Evolutionary conservation across 805 yeast species (phyloP), one percentile per base, ranked within the genome.

Genomic region (Aciculoconidium aculeatum): DNA sequence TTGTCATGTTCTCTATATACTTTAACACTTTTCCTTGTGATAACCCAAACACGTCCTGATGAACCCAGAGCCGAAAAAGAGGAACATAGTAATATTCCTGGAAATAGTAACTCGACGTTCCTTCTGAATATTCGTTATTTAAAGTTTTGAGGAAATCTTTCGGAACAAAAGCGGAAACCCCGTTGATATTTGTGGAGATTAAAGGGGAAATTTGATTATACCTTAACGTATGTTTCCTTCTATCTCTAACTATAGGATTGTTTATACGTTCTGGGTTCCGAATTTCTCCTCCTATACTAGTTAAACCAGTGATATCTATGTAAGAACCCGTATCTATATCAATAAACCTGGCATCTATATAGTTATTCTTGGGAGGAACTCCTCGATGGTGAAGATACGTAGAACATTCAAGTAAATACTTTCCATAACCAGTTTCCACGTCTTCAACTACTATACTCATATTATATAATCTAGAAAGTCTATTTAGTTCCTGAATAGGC

Each of bases 381-480:
- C 45, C 51, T 21, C 64, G 37, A 34, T 55, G 58, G 31, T 53
- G 57, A 18, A 56, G 36, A 35, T 46, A 58, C 1, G 58, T 49
- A 6, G 54, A 49, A 26, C 54, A 49, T 34, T 58, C 61, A 32
- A 57, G 38, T 17, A 57, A 48, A 30, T 41, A 57, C 23, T 36
- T 31, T 10, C 42, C 42, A 27, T 32, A 45, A 1, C 53, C 53
- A 20, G 45, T 47, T 9, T 32, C 38, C 8, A 38, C 31, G 21
- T 39, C 36, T 17, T 41, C 42, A 11, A 41, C 37, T 6, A 41
- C 36, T 7, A 39, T 20, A 10, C 38, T 41, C 37, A 39, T 38
- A 34, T 41, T 41, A 29, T 34, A 31, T 15, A 25, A 7, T 7
- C 23, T 28, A 6, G 37, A 20, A 4, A 41, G 25, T 10, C 25